phyloP scores from a whole-genome alignment of 2,329 filamentous ascomycete genomes.

The Aspergillus ochraceus region DNA sequence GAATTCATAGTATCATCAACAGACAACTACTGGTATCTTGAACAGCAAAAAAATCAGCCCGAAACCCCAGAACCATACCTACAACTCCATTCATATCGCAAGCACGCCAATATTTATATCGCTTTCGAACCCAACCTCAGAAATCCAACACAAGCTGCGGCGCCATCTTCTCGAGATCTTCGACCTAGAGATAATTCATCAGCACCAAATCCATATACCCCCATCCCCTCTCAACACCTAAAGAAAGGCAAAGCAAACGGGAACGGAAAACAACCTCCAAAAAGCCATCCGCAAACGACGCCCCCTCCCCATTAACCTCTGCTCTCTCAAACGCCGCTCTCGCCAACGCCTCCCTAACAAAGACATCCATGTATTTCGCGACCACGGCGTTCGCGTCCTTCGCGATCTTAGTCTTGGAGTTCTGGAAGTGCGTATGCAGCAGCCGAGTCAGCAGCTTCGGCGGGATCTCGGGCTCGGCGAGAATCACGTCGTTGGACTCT shows the following conservation, averaged over 20 bases:
- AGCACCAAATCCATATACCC: constrained; percentile 12
- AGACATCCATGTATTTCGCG: constrained; percentile 85
- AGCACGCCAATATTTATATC: neutral
- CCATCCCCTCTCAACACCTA: neutral
- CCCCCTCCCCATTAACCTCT: constrained; percentile 36
- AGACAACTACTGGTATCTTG: constrained; percentile 24
- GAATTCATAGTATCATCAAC: neutral
- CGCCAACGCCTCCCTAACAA: constrained; percentile 85
- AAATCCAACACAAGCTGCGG: constrained; percentile 86
- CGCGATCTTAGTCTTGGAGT: constrained; percentile 70
- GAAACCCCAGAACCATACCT: constrained; percentile 4
- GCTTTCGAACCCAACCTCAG: constrained; percentile 38
- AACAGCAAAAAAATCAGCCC: constrained; percentile 11
- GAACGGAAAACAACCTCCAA: too few species aligned
- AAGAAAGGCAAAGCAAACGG: too few species aligned
- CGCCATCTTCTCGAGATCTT: constrained; percentile 85
- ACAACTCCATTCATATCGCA: constrained; percentile 3
- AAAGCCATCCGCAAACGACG: constrained; percentile 57
- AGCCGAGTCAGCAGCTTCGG: constrained; percentile 72
- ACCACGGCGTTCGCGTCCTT: constrained; percentile 75
- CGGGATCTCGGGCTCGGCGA: constrained; percentile 58
- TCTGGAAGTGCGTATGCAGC: constrained; percentile 74
- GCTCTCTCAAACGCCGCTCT: constrained; percentile 70
- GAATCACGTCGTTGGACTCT: constrained; percentile 29
- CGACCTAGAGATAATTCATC: constrained; percentile 56